These are phyloP conservation scores for Eutrema japonicum DNA, from an alignment of 345 rosid genomes.

Conservation along the genomic window DNA sequence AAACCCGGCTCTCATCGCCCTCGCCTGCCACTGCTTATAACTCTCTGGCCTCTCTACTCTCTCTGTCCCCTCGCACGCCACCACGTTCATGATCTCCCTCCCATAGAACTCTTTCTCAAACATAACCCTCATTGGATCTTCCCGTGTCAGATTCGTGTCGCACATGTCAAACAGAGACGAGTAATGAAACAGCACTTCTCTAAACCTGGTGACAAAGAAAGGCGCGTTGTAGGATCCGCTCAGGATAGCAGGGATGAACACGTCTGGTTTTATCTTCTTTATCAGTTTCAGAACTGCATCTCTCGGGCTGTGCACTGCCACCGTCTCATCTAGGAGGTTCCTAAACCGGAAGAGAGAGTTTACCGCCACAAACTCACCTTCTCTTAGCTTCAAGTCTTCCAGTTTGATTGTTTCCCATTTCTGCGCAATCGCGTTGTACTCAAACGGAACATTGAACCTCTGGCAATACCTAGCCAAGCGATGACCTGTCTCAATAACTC, in stretches of 20 bases:
- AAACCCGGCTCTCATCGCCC: constrained; percentile 69
- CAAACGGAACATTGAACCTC: constrained; percentile 66
- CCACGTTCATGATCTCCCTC: constrained; percentile 60
- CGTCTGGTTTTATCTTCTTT: constrained; percentile 59
- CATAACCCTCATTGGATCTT: constrained; percentile 61
- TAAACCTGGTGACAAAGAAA: constrained; percentile 70
- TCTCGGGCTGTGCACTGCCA: constrained; percentile 59
- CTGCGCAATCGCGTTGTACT: constrained; percentile 69
- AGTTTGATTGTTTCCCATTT: constrained; percentile 73
- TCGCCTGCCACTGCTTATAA: constrained; percentile 76
- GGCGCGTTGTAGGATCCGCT: constrained; percentile 75
- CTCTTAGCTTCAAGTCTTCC: constrained; percentile 58
- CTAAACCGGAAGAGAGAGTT: constrained; percentile 60
- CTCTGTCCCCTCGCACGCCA: constrained; percentile 80
- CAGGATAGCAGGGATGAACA: constrained; percentile 52
- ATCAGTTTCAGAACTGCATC: constrained; percentile 57
- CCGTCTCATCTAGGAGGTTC: constrained; percentile 75
- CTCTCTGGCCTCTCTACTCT: constrained; percentile 87
- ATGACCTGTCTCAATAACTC: constrained; percentile 64
- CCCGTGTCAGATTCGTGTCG: constrained; percentile 49
- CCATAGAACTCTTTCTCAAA: constrained; percentile 71
- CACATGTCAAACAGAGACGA: constrained; percentile 69
- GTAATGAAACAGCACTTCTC: constrained; percentile 74
- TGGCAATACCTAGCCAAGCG: constrained; percentile 74
- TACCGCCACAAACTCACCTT: constrained; percentile 66